These are phyloP conservation scores for Solanum hybrid DNA, from an alignment of 305 asterid genomes.

Conservation along the genomic window DNA sequence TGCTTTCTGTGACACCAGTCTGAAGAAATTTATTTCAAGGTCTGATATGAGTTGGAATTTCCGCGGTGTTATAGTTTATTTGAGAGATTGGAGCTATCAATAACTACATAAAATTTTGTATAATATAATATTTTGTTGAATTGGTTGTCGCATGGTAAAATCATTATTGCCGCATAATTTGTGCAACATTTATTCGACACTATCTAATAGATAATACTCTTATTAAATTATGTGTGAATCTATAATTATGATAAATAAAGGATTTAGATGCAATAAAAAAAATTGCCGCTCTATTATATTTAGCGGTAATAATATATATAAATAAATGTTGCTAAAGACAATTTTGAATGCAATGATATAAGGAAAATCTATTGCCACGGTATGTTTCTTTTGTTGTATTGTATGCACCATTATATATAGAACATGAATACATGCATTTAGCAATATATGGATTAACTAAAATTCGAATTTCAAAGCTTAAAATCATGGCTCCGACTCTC, in stretches of 20 bases:
- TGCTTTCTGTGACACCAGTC: no score
- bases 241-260: neutral
- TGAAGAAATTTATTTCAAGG: no score
- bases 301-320: neutral
- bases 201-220: neutral
- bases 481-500: neutral
- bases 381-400: no score
- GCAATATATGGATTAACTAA: neutral
- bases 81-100: no score
- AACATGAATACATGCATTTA: neutral
- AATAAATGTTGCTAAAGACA: neutral
- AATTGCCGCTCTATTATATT: neutral
- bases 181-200: neutral
- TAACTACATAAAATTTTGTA: no score
- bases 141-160: no score
- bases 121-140: no score
- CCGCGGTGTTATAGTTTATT: no score
- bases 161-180: no score
- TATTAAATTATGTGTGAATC: neutral
- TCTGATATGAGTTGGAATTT: no score
- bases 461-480: neutral
- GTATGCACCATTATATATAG: neutral
- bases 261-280: neutral
- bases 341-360: neutral
- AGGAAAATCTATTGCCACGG: neutral